Conservation (phyloP, 106 monocot genomes). For the Agapanthus africanus region DNA sequence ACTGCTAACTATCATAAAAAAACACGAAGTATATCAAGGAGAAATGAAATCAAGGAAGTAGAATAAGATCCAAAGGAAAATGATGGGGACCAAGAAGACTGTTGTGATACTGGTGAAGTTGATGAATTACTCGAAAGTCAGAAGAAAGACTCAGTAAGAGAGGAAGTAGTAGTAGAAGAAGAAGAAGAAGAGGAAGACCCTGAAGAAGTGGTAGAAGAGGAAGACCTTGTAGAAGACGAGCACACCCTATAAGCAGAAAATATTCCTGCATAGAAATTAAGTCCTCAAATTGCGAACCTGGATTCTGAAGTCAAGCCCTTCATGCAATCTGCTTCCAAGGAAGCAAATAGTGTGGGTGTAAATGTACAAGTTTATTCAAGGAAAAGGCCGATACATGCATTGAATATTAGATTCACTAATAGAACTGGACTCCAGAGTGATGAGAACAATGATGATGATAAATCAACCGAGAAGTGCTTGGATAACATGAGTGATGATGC, state of each 20-base stretch:
- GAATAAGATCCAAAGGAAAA: slow-evolving; percentile 8
- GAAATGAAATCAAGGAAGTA: too few species aligned
- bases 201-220: background rate
- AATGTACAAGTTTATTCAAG: background rate
- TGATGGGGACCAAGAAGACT: background rate
- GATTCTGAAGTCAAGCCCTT: too few species aligned
- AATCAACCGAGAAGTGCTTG: too few species aligned
- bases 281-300: background rate
- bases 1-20: too few species aligned
- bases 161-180: too few species aligned
- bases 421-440: background rate
- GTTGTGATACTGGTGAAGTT: background rate
- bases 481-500: too few species aligned
- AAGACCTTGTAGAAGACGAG: too few species aligned
- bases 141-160: background rate
- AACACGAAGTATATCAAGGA: too few species aligned
- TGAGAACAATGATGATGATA: too few species aligned
- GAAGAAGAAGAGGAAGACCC: slow-evolving; percentile 1
- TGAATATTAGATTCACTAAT: background rate
- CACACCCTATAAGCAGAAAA: background rate
- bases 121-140: background rate
- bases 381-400: background rate
- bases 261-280: background rate
- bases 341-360: background rate
- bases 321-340: background rate